A percentile compares a stretch with the other conserved stretches of the same genome.
These are phyloP conservation scores for Chlamydomonas sphaeroides DNA, from an alignment of 139 green algal genomes.

Conservation along the genomic window DNA sequence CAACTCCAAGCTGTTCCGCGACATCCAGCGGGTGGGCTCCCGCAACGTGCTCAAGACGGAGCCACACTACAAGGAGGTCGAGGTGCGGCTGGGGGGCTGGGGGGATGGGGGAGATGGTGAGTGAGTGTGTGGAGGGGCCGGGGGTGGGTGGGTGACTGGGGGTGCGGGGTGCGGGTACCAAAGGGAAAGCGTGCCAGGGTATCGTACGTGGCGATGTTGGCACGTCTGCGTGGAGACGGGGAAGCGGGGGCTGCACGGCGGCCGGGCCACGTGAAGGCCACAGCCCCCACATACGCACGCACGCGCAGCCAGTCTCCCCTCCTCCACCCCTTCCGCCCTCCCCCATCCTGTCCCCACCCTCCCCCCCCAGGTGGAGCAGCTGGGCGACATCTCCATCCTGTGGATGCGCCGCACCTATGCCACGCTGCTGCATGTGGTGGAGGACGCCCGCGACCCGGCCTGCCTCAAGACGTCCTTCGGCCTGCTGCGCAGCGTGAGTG, in stretches of 20 bases:
- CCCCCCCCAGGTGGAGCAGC: constrained; percentile 52
- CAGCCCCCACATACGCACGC: background rate
- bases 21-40: constrained; percentile 36
- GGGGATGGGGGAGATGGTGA: background rate
- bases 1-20: constrained; percentile 23
- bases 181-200: background rate
- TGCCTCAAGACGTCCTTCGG: constrained; percentile 51
- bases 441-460: constrained; percentile 44
- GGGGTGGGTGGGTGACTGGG: background rate
- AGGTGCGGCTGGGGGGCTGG: background rate
- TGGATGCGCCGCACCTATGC: constrained; percentile 36
- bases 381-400: constrained; percentile 44
- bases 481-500: constrained; percentile 48
- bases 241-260: too few relatives aligned
- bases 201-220: background rate
- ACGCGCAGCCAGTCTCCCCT: background rate
- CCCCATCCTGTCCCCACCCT: background rate
- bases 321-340: background rate
- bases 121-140: background rate
- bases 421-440: constrained; percentile 51
- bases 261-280: background rate
- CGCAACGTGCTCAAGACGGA: constrained; percentile 31
- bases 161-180: background rate
- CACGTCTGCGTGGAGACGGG: too few relatives aligned
- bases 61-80: constrained; percentile 36